Base-by-base conservation (phyloP, 2,329 filamentous ascomycete genomes). In the Phaeosphaeria sp. region DNA sequence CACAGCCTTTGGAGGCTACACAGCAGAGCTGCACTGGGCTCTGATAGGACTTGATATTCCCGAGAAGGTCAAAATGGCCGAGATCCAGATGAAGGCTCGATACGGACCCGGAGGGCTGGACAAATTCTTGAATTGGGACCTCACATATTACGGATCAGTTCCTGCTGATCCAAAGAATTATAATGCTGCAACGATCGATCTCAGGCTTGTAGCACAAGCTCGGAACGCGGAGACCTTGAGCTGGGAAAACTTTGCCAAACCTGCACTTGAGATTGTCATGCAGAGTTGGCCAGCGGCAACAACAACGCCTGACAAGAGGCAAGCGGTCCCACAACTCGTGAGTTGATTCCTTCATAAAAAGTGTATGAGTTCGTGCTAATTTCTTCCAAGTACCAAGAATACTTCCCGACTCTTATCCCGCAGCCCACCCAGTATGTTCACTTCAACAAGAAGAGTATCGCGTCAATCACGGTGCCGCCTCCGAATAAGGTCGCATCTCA, bases 21-120 rank as follows among this genome's bases (percentile, higher is more conserved):
- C 80, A 33, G 75, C 71, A 11, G 77, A 80, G 60, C 64, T 76
- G 18, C 61, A 72, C n/a, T 47, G 75, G 9, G 75, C 75, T 40
- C 70, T 73, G 1, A 71, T 72, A 0, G 74, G 74, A 0, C 84
- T 85, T 59, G 82, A 82, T 80, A 0, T 61, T 69, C 1, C 71
- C 80, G 59, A 86, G 86, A 65, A 84, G 39, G 39, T 30, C 11
- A 30, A 30, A 17, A 42, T 42, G 17, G 22, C 20, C 44, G 44
- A 46, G 20, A 25, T 25, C 5, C 44, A 46, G 44, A 49, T 20
- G 47, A 65, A 49, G 60, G 60, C 6, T 49, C 53, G 25, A 5
- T 30, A 30, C 25, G 25, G 3, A 22, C 48, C 5, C 57, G 61
- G 30, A 57, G 57, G 45, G 61, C 59, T 47, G 61, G 49, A 2